Conservation (phyloP, 2,329 filamentous ascomycete species). For the Botrytis paeoniae region DNA sequence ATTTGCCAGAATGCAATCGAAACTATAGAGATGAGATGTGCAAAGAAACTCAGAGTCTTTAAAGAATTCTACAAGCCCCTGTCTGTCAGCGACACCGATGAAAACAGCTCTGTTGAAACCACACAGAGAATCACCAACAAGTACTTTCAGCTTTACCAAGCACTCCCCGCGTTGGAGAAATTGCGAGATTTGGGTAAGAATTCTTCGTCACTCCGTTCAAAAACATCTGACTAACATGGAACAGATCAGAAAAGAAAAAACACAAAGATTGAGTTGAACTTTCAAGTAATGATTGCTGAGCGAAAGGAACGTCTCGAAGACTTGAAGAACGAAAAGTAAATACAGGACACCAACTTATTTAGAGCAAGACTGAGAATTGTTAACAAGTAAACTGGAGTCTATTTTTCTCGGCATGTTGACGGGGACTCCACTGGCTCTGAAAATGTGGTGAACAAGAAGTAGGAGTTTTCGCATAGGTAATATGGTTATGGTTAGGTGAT, state of each 20-base stretch:
- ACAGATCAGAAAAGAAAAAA: neutral
- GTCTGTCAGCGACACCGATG: neutral
- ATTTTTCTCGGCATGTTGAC: neutral
- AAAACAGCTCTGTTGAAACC: neutral
- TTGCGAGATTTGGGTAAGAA: neutral
- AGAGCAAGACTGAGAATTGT: neutral
- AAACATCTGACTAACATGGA: neutral
- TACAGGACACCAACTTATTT: neutral
- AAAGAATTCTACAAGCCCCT: neutral
- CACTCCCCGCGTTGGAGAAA: neutral
- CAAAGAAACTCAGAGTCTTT: neutral
- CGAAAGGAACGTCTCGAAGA: neutral
- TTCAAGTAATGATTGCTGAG: neutral
- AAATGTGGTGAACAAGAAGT: neutral
- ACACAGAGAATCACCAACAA: neutral
- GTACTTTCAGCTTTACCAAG: neutral
- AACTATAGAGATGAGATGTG: neutral
- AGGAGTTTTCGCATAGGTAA: too few relatives aligned
- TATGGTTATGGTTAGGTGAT: neutral
- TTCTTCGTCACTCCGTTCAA: neutral
- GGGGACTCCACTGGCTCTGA: rapidly evolving
- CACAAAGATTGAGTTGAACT: neutral
- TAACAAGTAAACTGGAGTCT: neutral
- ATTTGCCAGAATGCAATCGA: neutral
- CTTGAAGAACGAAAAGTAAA: neutral